Base-by-base conservation (phyloP, 306 rosid species). In the Boehmeria nivea region DNA sequence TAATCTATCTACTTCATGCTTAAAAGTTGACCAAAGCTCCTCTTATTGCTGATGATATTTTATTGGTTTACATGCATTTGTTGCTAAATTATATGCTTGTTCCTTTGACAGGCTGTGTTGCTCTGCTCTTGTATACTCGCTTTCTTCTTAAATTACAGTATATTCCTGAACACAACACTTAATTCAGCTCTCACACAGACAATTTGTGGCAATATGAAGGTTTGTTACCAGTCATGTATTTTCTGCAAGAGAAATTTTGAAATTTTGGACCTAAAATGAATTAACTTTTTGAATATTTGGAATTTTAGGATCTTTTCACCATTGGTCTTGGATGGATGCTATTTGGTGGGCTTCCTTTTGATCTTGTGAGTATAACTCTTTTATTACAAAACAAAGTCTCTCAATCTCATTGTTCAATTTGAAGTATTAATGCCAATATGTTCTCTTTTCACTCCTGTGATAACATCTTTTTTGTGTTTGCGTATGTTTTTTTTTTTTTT, bases 201-300 rank as follows among this genome's bases (percentile, higher is more conserved):
- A 23, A 87, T 90, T 70, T 87, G 98, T 36, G 95, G 98, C 26
- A 87, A 90, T 76, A 75, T 90, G 73, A 90, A 90, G 95, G 98
- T 90, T 67, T 49, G 81, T 78, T 25, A 48, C 56, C 47, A 15
- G 42, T 54, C 24, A 6, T 20, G 39, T 21, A 7, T 40, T 6
- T 12, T 25, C 19, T 14, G 56, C 54, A 40, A 21, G 17, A 42
- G 15, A 4, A 31, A 42, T 8, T 27, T 61, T 52, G 43, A 26
- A 36, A 19, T 42, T 38, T 59, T 22, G 61, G 23, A 43, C 20
- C 5, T 53, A 5, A 44, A 44, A 20, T 22, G 43, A 60, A 8
- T 50, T 45, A 36, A 21, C 44, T 36, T 24, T 18, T 37, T 55
- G 16, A 17, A 45, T 25, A 6, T 43, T 15, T 36, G 27, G 25